phyloP scores from a whole-genome alignment of 163 green algal genomes.

The Dunaliella salina region DNA sequence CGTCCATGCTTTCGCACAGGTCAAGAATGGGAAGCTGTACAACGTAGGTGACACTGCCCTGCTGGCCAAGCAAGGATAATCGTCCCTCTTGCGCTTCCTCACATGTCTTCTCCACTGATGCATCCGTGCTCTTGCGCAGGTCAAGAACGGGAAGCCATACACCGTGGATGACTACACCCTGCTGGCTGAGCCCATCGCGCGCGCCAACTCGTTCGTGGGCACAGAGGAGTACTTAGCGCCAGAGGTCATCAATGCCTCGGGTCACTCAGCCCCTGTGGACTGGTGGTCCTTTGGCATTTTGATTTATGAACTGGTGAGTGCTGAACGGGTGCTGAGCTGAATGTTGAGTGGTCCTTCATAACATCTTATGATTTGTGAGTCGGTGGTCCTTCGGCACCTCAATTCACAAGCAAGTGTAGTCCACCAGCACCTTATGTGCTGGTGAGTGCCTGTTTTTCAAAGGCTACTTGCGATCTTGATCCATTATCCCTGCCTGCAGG shows the following conservation, averaged over 20 bases:
- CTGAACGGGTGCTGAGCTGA: too few species aligned
- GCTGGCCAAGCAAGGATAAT: constrained; percentile 71
- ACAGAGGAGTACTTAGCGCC: constrained; percentile 91
- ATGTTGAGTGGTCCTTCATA: too few species aligned
- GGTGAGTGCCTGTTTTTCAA: too few species aligned
- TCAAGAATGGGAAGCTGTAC: constrained; percentile 15
- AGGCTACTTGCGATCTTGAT: too few species aligned
- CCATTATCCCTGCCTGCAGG: too few species aligned
- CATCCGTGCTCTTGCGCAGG: constrained; percentile 7
- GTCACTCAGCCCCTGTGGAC: constrained; percentile 75
- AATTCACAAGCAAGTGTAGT: too few species aligned
- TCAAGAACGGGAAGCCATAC: constrained; percentile 19
- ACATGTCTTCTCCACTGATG: too few species aligned
- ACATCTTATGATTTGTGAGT: too few species aligned
- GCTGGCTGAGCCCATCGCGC: constrained; percentile 68
- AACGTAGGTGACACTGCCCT: constrained; percentile 47
- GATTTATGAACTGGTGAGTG: constrained; percentile 74
- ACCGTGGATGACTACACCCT: constrained; percentile 50
- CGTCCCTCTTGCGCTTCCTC: too few species aligned
- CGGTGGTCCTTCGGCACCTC: too few species aligned
- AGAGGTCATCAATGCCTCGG: constrained; percentile 84
- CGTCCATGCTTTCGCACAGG: constrained; percentile 3
- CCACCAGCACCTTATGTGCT: too few species aligned
- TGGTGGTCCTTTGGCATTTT: constrained; percentile 93
- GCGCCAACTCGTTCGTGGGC: constrained; percentile 90